phyloP scores from a whole-genome alignment of 2,329 filamentous ascomycete genomes.

The Fonsecaea pedrosoi region DNA sequence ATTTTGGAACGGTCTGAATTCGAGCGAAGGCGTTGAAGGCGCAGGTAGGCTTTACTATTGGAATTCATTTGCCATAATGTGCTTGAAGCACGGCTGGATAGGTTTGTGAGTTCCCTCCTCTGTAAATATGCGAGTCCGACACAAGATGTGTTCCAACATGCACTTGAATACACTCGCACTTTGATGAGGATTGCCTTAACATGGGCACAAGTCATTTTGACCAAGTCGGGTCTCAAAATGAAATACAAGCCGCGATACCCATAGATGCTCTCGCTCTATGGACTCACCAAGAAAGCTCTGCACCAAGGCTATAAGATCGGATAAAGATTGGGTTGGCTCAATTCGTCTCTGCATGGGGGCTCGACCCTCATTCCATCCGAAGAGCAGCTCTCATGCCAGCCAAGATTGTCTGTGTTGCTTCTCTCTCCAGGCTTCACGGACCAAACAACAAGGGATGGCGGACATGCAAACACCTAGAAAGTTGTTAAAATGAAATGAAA shows the following conservation, averaged over 20 bases:
- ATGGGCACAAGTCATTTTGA: neutral
- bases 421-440: constrained; percentile 20
- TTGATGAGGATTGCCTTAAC: neutral
- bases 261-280: neutral
- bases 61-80: constrained; percentile 3
- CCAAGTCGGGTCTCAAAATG: neutral
- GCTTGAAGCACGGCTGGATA: neutral
- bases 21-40: constrained; percentile 21
- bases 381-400: constrained; percentile 29
- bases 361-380: constrained; percentile 40
- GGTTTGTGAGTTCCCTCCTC: neutral
- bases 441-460: constrained; percentile 21
- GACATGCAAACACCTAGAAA: constrained; percentile 21
- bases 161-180: neutral
- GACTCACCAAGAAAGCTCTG: neutral
- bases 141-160: neutral
- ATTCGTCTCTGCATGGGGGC: constrained; percentile 24
- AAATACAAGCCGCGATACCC: neutral
- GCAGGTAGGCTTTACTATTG: neutral
- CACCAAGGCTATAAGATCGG: constrained; percentile 14
- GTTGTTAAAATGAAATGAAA: neutral
- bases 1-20: neutral
- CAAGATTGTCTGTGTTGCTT: constrained; percentile 23
- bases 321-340: constrained; percentile 40
- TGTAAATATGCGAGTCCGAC: neutral